phyloP scores from a whole-genome alignment of 228 moss, liverwort and hornwort species.

The Sphagnum fallax region DNA sequence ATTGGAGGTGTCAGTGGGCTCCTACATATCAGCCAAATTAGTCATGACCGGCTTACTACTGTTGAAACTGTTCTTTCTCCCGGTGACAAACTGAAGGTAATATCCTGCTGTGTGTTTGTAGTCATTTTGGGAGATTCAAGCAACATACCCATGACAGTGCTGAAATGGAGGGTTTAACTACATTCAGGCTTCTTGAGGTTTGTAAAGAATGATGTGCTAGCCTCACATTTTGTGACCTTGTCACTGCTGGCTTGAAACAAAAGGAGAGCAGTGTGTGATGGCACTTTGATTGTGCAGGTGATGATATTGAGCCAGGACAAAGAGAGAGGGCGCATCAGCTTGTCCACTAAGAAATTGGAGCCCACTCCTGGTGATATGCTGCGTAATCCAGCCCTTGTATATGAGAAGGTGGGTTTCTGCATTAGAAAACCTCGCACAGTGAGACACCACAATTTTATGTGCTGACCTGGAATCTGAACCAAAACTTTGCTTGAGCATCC shows the following conservation, averaged over 20 bases:
- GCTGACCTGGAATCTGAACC: no score
- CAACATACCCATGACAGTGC: background rate
- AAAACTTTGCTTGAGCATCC: no score
- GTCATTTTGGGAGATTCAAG: background rate
- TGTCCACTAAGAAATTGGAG: constrained; percentile 97
- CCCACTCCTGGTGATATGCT: constrained; percentile 99
- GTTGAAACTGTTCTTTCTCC: constrained; percentile 92
- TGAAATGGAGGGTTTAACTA: background rate
- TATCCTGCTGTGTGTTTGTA: background rate
- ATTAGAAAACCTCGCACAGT: background rate
- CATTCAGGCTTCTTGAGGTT: background rate
- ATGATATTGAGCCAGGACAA: constrained; percentile 99
- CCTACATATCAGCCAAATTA: constrained; percentile 99
- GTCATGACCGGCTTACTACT: constrained; percentile 93
- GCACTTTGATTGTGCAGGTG: constrained; percentile 23
- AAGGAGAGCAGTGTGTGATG: no score
- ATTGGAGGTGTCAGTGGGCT: constrained; percentile 97
- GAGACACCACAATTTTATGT: no score
- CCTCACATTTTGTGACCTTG: background rate
- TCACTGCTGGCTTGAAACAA: no score
- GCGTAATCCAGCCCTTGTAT: constrained; percentile 93
- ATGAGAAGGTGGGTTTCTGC: constrained; percentile 47
- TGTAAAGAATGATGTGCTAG: no score
- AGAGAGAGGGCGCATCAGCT: constrained; percentile 92
- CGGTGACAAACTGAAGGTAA: constrained; percentile 88